phyloP scores from a whole-genome alignment of 257 asterid genomes.

The Solanum raphanifolium region DNA sequence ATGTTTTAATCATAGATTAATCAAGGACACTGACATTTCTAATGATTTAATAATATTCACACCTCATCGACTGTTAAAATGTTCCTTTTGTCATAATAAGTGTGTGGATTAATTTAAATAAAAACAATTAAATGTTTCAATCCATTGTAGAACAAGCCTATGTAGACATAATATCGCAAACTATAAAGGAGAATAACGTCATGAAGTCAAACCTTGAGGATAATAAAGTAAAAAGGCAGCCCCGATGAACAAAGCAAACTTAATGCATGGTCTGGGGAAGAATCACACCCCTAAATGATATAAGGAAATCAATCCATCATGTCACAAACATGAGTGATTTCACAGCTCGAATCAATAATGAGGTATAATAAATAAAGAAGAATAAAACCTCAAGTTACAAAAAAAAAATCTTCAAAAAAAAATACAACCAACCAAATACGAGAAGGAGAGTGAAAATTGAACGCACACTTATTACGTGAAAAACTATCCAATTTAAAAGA shows the following conservation, averaged over 20 bases:
- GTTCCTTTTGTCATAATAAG: neutral
- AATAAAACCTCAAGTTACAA: neutral
- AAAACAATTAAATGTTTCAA: neutral
- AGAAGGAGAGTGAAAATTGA: neutral
- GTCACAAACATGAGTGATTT: neutral
- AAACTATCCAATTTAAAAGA: neutral
- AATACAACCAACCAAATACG: neutral
- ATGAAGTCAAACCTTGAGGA: too few relatives aligned
- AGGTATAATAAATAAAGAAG: neutral
- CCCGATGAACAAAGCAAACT: too few relatives aligned
- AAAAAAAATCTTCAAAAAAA: neutral
- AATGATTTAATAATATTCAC: neutral
- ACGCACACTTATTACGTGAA: neutral
- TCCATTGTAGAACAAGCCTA: neutral
- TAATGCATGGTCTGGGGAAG: neutral
- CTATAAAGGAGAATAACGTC: neutral
- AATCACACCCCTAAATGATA: neutral
- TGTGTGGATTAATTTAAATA: neutral
- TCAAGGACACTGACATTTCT: neutral
- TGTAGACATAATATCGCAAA: neutral
- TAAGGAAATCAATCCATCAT: neutral
- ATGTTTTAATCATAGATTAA: neutral
- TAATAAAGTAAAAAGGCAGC: too few relatives aligned
- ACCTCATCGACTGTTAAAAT: neutral
- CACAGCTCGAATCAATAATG: neutral